Evolutionary conservation across 345 rosid species (phyloP), one percentile per base, ranked within the genome.

Genomic region (Atalantia buxifolia): DNA sequence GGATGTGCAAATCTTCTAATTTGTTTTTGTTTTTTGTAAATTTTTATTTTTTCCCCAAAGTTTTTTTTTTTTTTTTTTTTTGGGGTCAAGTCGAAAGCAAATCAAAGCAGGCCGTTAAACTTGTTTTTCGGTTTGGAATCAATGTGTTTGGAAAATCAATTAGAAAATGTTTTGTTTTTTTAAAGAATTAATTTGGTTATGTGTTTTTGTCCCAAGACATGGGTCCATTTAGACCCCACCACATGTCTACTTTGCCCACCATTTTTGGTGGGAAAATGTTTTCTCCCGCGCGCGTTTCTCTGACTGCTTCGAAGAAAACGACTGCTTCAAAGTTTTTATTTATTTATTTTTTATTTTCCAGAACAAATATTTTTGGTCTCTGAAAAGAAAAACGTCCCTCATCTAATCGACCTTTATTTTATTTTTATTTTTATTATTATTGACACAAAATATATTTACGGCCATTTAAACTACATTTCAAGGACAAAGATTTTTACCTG

Each of bases 261-360:
- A 19, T 36, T 50, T 76, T 75, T 55, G 72, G 78, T 76, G 71
- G 78, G 71, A 72, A 76, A 55, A 40, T 64, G 64, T 75, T 79
- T 68, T 6, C 42, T 78, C 67, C 69, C 79, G 24, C 69, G 83
- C 85, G 63, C 55, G 79, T 79, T 84, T 77, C 74, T 79, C 83
- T 84, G 87, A 84, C 85, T 40, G 4, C 60, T 25, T 2, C 22
- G 57, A 53, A 2, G 22, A 53, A 4, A 19, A 16, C 21, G 22
- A 14, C 21, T 18, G 57, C 19, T 53, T 53, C 22, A 4, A 53
- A 53, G 57, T 45, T 40, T 40, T 8, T 36, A 5, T 28, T 28
- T 28, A n/a, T n/a, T n/a, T n/a, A n/a, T n/a, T n/a, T n/a, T n/a
- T n/a, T n/a, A n/a, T n/a, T n/a, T n/a, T n/a, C n/a, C n/a, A n/a